Percentiles rank a stretch among this genome's conserved stretches.
Evolutionary conservation across 2,329 filamentous ascomycete species (phyloP).

Genomic region (Nothophoma quercina): DNA sequence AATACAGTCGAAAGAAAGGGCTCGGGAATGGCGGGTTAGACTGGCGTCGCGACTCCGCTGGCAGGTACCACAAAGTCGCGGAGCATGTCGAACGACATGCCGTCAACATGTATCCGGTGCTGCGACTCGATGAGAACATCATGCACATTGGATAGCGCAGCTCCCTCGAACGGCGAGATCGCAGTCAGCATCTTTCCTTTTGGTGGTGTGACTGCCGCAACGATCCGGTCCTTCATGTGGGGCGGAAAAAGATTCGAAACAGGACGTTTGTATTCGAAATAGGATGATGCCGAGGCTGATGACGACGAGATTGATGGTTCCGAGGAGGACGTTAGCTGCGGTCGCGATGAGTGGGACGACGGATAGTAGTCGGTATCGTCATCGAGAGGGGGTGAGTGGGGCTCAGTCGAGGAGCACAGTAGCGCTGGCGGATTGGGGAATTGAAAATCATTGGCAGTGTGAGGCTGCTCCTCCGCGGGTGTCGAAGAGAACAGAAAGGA

Average conservation of each 20-base stretch:
- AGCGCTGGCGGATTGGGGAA: conserved; percentile 30
- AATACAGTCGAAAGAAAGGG: background rate
- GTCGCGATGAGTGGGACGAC: conserved; percentile 36
- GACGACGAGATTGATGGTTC: conserved; percentile 41
- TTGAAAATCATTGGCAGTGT: conserved; percentile 29
- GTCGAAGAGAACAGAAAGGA: conserved; percentile 46
- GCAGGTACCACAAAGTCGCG: conserved; percentile 35
- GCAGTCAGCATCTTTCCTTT: conserved; percentile 37
- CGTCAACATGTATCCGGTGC: conserved; percentile 44
- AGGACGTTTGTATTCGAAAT: conserved; percentile 44
- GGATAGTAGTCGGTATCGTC: conserved; percentile 29
- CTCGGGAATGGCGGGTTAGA: conserved; percentile 18
- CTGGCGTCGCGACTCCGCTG: conserved; percentile 35
- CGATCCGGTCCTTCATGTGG: conserved; percentile 36
- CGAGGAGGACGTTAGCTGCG: conserved; percentile 42
- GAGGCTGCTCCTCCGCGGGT: conserved; percentile 33
- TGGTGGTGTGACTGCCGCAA: conserved; percentile 43
- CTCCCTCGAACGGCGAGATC: conserved; percentile 45
- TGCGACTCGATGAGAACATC: conserved; percentile 44
- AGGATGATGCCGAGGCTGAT: conserved; percentile 38
- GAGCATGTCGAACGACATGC: conserved; percentile 48
- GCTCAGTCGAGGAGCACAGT: conserved; percentile 18
- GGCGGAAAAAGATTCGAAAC: conserved; percentile 27
- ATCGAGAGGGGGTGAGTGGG: conserved; percentile 11
- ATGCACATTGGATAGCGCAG: conserved; percentile 38